Conservation (phyloP, 2,329 filamentous ascomycete species). For the Fragosphaeria purpurea region DNA sequence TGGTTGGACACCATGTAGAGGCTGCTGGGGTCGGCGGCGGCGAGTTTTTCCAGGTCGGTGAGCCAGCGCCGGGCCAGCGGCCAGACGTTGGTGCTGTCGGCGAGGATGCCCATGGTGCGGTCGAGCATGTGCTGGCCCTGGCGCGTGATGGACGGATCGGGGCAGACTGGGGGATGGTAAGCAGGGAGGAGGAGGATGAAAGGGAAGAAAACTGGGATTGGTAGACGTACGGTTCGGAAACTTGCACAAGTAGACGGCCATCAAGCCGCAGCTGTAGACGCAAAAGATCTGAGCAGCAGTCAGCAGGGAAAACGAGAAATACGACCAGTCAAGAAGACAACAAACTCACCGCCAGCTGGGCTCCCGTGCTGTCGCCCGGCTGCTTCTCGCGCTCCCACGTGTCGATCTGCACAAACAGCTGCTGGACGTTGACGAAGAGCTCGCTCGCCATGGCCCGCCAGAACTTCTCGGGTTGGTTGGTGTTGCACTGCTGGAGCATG, state of each 20-base stretch:
- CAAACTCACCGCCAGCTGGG: constrained; percentile 35
- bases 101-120: constrained; percentile 32
- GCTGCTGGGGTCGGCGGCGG: constrained; percentile 29
- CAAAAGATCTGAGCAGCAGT: constrained; percentile 30
- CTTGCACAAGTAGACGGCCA: constrained; percentile 39
- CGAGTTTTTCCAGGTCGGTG: constrained; percentile 33
- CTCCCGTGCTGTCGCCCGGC: constrained; percentile 36
- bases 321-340: neutral
- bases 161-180: constrained; percentile 25
- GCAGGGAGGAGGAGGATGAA: neutral
- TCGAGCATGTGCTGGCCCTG: constrained; percentile 35
- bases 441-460: constrained; percentile 32
- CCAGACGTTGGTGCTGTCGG: constrained; percentile 38
- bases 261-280: constrained; percentile 40
- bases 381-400: constrained; percentile 35
- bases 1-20: constrained; percentile 17
- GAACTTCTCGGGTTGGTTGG: constrained; percentile 21
- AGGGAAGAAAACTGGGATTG: neutral
- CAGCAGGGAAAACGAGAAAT: neutral
- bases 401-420: constrained; percentile 37
- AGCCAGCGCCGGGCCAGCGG: constrained; percentile 39
- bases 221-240: constrained; percentile 20
- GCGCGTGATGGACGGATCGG: constrained; percentile 26
- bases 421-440: constrained; percentile 35
- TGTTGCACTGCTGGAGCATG: constrained; percentile 28